Conservation (phyloP, 805 yeast species). For the Candida arabinofermentans region DNA sequence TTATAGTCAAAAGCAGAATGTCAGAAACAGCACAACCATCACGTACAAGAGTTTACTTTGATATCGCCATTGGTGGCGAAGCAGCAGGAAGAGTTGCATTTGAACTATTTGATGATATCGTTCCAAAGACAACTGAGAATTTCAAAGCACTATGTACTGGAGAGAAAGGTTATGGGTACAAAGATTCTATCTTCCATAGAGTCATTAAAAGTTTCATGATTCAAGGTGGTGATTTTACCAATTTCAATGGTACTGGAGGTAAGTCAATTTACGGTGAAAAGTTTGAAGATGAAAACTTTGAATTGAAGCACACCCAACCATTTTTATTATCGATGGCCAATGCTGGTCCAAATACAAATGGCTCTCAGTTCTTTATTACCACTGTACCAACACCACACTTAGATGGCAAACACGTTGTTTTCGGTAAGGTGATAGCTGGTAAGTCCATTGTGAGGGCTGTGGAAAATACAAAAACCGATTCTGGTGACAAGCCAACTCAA, state of each 20-base stretch:
- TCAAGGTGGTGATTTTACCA: slow-evolving; percentile 93
- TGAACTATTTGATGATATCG: slow-evolving; percentile 55
- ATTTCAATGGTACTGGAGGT: slow-evolving; percentile 72
- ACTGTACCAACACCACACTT: slow-evolving; percentile 92
- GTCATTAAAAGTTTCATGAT: slow-evolving; percentile 87
- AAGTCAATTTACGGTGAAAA: slow-evolving; percentile 80
- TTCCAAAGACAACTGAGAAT: slow-evolving; percentile 87
- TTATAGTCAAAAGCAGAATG: not conserved
- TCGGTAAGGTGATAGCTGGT: slow-evolving; percentile 84
- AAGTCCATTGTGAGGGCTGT: slow-evolving; percentile 74
- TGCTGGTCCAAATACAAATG: slow-evolving; percentile 93
- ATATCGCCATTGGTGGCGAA: slow-evolving; percentile 68
- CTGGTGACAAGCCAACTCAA: slow-evolving; percentile 64
- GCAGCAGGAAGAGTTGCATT: slow-evolving; percentile 74
- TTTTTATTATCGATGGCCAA: slow-evolving; percentile 94
- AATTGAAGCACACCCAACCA: slow-evolving; percentile 72
- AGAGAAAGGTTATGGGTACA: slow-evolving; percentile 74
- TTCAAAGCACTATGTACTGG: slow-evolving; percentile 89
- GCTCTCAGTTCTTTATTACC: slow-evolving; percentile 93
- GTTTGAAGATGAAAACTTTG: slow-evolving; percentile 88
- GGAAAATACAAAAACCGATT: slow-evolving; percentile 65
- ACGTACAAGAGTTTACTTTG: slow-evolving; percentile 66
- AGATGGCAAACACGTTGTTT: slow-evolving; percentile 94
- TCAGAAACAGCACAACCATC: slow-evolving; percentile 1
- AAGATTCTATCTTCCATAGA: slow-evolving; percentile 89